Evolutionary conservation across 139 green algal genomes (phyloP).

Genomic region (Dunaliella primolecta): DNA sequence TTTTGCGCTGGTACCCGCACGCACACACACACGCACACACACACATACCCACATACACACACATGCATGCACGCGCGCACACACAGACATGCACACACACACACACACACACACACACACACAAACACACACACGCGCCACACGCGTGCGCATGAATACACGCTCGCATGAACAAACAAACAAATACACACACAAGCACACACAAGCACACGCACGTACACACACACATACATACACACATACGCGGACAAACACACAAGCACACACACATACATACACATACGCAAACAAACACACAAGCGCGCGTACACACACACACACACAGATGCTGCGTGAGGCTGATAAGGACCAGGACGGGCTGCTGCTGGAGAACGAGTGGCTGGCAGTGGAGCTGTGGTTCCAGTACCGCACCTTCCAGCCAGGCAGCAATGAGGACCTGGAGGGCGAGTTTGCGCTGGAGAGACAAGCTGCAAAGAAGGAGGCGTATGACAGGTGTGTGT

Average conservation of each 20-base stretch:
- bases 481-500: conserved; percentile 19
- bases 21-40: neutral
- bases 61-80: neutral
- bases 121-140: neutral
- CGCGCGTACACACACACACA: neutral
- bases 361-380: conserved; percentile 44
- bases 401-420: conserved; percentile 32
- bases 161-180: neutral
- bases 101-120: too few relatives aligned
- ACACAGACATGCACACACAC: neutral
- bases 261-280: neutral
- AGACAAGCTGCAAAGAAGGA: conserved; percentile 2
- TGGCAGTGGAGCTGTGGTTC: conserved; percentile 48
- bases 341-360: conserved; percentile 44
- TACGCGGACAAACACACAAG: neutral
- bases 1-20: too few relatives aligned
- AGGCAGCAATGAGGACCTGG: conserved; percentile 24
- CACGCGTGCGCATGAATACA: conserved; percentile 1
- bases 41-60: neutral
- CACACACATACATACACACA: neutral
- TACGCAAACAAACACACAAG: conserved; percentile 1
- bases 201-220: neutral
- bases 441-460: conserved; percentile 17
- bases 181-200: neutral
- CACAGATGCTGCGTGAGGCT: conserved; percentile 30